Percentiles rank a stretch among this genome's conserved stretches.
Evolutionary conservation across 2,329 filamentous ascomycete species (phyloP).

Genomic region (Epichloe elymi): DNA sequence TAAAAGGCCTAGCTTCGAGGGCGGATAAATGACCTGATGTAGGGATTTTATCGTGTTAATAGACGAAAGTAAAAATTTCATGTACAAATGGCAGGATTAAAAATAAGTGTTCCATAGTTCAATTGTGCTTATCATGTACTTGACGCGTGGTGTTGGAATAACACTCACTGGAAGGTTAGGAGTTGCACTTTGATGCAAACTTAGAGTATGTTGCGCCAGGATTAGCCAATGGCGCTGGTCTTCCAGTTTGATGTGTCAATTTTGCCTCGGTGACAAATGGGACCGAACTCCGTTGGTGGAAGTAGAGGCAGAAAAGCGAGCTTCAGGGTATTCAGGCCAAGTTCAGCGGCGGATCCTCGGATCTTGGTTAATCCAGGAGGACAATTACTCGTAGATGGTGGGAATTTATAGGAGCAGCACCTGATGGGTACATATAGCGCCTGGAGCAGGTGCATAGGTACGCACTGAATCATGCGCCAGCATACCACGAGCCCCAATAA

Average conservation of each 20-base stretch:
- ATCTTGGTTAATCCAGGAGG: constrained; percentile 8
- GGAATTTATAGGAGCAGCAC: not conserved
- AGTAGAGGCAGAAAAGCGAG: not conserved
- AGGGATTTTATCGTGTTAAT: not conserved
- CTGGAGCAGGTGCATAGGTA: too few species aligned
- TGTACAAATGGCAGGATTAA: not conserved
- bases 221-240: not conserved
- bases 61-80: not conserved
- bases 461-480: too few species aligned
- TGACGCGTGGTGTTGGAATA: too few species aligned
- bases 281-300: not conserved
- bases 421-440: not conserved
- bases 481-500: too few species aligned
- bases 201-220: not conserved
- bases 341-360: constrained; percentile 12
- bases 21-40: not conserved
- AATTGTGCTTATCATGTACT: not conserved
- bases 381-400: not conserved
- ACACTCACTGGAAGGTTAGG: not conserved
- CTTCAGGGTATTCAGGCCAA: not conserved
- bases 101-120: not conserved
- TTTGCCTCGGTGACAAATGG: not conserved
- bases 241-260: not conserved
- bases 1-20: not conserved
- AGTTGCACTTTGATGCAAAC: not conserved